phyloP scores from a whole-genome alignment of 108 stramenopile species.

The Skeletonema tropicum region DNA sequence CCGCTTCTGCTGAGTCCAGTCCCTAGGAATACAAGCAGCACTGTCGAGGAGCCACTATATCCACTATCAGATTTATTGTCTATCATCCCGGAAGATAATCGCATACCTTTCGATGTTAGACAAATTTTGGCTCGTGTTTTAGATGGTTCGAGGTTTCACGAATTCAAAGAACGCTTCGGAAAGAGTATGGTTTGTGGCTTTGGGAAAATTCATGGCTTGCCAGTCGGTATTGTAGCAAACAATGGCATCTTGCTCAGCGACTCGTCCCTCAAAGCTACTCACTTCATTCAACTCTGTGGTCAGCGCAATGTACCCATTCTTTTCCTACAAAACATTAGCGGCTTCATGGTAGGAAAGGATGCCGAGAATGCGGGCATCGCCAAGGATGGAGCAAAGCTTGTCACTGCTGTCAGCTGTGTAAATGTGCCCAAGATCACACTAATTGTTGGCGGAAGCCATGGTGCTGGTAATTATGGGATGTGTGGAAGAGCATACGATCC shows the following conservation, averaged over 20 bases:
- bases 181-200: constrained; percentile 96
- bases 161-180: constrained; percentile 96
- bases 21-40: constrained; percentile 38
- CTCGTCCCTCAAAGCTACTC: constrained; percentile 91
- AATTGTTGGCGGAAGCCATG: constrained; percentile 92
- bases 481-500: constrained; percentile 96
- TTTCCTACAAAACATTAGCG: constrained; percentile 98
- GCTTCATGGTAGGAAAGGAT: constrained; percentile 97
- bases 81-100: constrained; percentile 90
- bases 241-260: constrained; percentile 97
- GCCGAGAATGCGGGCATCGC: constrained; percentile 98
- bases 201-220: constrained; percentile 92
- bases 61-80: constrained; percentile 88
- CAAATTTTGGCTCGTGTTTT: constrained; percentile 92
- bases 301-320: constrained; percentile 95
- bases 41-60: constrained; percentile 90
- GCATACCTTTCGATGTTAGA: constrained; percentile 96
- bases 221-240: constrained; percentile 96
- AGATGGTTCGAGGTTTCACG: constrained; percentile 96
- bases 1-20: constrained; percentile 36
- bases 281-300: constrained; percentile 97
- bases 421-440: constrained; percentile 96
- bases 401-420: constrained; percentile 95
- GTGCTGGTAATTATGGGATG: constrained; percentile 97
- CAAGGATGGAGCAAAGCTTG: constrained; percentile 96